Evolutionary conservation across 495 filamentous ascomycete species (phyloP).

Genomic region (Aspergillus cavernicola): DNA sequence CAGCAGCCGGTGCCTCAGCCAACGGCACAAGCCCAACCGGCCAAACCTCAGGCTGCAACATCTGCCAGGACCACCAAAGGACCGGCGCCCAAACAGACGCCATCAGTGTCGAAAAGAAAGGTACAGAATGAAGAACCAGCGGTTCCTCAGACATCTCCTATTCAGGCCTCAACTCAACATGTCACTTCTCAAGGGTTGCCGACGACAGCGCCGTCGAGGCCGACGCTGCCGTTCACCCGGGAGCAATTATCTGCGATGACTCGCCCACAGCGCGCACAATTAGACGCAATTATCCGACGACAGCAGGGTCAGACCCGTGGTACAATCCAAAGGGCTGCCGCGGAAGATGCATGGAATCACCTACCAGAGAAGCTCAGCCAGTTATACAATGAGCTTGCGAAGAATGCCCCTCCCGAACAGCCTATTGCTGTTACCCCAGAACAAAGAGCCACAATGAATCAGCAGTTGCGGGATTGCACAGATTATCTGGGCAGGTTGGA

Average conservation of each 20-base stretch:
- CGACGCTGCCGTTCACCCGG: constrained; percentile 33
- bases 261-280: constrained; percentile 46
- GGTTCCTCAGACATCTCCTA: constrained; percentile 46
- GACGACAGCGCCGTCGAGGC: constrained; percentile 31
- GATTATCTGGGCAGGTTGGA: constrained; percentile 42
- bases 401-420: constrained; percentile 26
- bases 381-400: constrained; percentile 37
- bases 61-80: constrained; percentile 27
- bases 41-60: constrained; percentile 23
- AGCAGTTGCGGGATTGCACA: constrained; percentile 40
- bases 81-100: constrained; percentile 12
- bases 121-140: constrained; percentile 58
- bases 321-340: constrained; percentile 26
- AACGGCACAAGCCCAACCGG: constrained; percentile 9
- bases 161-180: constrained; percentile 35
- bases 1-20: constrained; percentile 18
- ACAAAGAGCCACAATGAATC: constrained; percentile 44
- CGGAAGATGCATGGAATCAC: constrained; percentile 40
- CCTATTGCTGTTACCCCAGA: constrained; percentile 37
- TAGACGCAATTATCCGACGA: constrained; percentile 37
- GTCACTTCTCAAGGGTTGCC: constrained; percentile 24
- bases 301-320: constrained; percentile 30
- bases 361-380: constrained; percentile 36
- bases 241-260: constrained; percentile 52
- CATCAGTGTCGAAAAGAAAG: constrained; percentile 52